phyloP scores from a whole-genome alignment of 2,329 filamentous ascomycete species.

The Mycocentrospora acerina region DNA sequence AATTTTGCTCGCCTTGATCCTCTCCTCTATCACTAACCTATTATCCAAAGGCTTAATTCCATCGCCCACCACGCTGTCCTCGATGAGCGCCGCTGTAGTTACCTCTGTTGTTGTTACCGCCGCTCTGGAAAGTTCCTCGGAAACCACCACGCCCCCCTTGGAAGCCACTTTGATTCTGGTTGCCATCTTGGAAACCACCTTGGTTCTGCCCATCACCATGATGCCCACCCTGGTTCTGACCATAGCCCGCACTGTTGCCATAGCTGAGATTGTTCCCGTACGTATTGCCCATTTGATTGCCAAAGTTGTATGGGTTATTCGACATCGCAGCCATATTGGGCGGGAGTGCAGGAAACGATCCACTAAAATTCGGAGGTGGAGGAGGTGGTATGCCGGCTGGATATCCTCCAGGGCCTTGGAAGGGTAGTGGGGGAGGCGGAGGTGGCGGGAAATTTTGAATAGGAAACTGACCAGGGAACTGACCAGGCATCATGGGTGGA shows the following conservation, averaged over 20 bases:
- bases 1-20: no score
- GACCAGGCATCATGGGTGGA: conserved; percentile 14
- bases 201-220: conserved; percentile 2
- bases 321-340: conserved; percentile 18
- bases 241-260: conserved; percentile 10
- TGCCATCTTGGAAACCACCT: background rate
- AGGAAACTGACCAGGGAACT: conserved; percentile 20
- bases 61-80: conserved; percentile 18
- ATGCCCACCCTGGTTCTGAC: conserved; percentile 3
- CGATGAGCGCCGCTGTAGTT: conserved; percentile 16
- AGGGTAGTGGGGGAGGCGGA: conserved; percentile 20
- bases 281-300: conserved; percentile 11
- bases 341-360: conserved; percentile 22
- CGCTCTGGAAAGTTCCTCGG: conserved; percentile 12
- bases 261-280: conserved; percentile 12
- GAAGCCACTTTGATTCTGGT: conserved; percentile 7
- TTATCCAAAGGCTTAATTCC: conserved; percentile 4
- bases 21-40: no score
- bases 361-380: conserved; percentile 26
- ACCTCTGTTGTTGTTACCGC: conserved; percentile 19
- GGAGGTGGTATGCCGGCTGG: conserved; percentile 21
- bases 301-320: conserved; percentile 11
- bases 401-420: conserved; percentile 15
- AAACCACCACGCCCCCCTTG: conserved; percentile 18
- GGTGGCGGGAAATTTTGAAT: conserved; percentile 21